These are phyloP conservation scores for Calocybe gangraenosa DNA, from an alignment of 768 basidiomycete genomes.

Conservation along the genomic window DNA sequence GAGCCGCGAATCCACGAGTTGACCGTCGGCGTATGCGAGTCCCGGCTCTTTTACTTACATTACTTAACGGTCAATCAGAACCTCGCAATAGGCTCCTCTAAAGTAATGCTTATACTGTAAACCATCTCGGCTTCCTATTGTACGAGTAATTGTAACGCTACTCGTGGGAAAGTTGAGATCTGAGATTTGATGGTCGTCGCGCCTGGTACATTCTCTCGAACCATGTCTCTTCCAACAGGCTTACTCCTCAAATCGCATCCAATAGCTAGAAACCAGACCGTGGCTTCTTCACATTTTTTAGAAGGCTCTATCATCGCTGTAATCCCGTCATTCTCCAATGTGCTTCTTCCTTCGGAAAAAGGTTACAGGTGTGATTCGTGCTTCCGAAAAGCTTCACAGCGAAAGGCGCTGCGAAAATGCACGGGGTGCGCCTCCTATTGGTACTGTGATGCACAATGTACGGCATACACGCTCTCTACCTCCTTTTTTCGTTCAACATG, in stretches of 20 bases:
- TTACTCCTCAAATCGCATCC: slow-evolving; percentile 39
- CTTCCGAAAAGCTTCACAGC: slow-evolving; percentile 31
- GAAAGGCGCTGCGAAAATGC: slow-evolving; percentile 46
- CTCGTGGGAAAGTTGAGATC: too few species aligned
- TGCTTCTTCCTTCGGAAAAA: slow-evolving; percentile 54
- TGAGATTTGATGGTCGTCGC: too few species aligned
- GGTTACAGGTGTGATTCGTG: slow-evolving; percentile 67
- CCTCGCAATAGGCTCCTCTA: too few species aligned
- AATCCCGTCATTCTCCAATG: slow-evolving; percentile 38
- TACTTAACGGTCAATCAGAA: too few species aligned
- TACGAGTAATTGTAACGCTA: too few species aligned
- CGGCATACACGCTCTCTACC: slow-evolving; percentile 18
- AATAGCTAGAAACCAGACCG: slow-evolving; percentile 46
- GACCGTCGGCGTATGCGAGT: neutral
- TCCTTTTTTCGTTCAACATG: neutral
- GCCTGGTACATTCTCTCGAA: neutral
- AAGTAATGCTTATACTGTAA: too few species aligned
- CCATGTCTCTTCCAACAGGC: slow-evolving; percentile 2
- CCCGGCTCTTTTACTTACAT: too few species aligned
- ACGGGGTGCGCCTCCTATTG: slow-evolving; percentile 66
- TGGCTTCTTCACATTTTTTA: slow-evolving; percentile 32
- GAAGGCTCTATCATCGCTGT: slow-evolving; percentile 50
- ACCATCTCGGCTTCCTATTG: too few species aligned
- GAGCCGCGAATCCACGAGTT: neutral
- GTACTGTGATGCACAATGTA: slow-evolving; percentile 70